Conservation (phyloP, 2,329 filamentous ascomycete species). For the Apiospora saccharicola region DNA sequence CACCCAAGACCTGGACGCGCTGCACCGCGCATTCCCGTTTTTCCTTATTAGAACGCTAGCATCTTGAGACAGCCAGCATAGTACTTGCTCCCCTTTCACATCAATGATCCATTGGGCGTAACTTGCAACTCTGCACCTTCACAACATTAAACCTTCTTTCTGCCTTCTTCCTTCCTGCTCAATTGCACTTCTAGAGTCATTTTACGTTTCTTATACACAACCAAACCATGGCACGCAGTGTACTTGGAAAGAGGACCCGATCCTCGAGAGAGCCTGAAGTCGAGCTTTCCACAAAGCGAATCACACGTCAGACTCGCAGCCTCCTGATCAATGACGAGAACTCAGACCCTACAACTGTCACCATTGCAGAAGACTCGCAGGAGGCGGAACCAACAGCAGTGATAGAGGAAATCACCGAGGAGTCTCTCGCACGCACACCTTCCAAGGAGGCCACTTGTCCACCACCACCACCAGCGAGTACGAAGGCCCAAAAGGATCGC, state of each 20-base stretch:
- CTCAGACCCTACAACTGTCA: constrained; percentile 60
- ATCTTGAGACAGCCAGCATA: constrained; percentile 10
- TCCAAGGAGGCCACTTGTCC: constrained; percentile 30
- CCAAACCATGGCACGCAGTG: constrained; percentile 40
- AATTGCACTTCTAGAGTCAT: not conserved
- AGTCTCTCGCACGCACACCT: constrained; percentile 32
- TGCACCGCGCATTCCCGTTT: constrained; percentile 1
- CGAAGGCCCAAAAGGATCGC: not conserved
- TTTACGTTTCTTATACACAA: not conserved
- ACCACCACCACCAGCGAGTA: constrained; percentile 42
- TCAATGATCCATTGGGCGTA: not conserved
- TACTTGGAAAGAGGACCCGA: constrained; percentile 44
- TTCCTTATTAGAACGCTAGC: constrained; percentile 12
- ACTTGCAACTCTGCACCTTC: not conserved
- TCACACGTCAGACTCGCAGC: constrained; percentile 52
- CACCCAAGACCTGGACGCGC: constrained; percentile 9
- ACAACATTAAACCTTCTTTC: not conserved
- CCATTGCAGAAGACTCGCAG: constrained; percentile 37
- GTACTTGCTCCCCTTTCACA: constrained; percentile 12
- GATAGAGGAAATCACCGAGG: constrained; percentile 46
- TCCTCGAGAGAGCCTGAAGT: constrained; percentile 44
- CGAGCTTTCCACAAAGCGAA: constrained; percentile 53
- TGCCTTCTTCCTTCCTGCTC: constrained; percentile 10
- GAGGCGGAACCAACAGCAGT: constrained; percentile 43
- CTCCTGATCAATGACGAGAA: constrained; percentile 71